Evolutionary conservation across 2,329 filamentous ascomycete genomes (phyloP), one percentile per base, ranked within the genome.

Genomic region (Ploettnerulaceae sp.): DNA sequence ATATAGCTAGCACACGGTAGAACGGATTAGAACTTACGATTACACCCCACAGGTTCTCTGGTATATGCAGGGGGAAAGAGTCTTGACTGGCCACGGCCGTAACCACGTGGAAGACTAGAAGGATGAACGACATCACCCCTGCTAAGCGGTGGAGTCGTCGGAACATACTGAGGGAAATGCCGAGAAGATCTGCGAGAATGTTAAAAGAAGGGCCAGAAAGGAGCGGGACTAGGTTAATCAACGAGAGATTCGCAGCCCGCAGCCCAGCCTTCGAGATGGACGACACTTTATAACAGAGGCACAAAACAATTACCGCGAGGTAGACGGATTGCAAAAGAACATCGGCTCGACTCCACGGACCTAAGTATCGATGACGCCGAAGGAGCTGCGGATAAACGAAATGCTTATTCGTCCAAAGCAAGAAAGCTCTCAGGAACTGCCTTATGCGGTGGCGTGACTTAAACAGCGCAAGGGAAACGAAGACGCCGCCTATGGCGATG

Each of bases 51-150:
- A 49, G 31, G 34, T 54, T 54, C 42, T 47, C 2, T 18, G 38
- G 39, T 24, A 52, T 17, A 28, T 42, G 8, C 9, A 53, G 28
- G 25, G 31, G 37, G 22, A 53, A 45, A 25, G 39, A 33, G 9
- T 3, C 22, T 21, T 42, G 1, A 3, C 21, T 36, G 20, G 21
- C 44, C 9, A 48, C 21, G 12, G 43, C 40, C 7, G 55, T 29
- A 7, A 51, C 29, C 21, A 56, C 45, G 36, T 61, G 52, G 44
- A 56, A 44, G 17, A 56, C 17, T n/a, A 38, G 35, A 25, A 59
- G 48, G n/a, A 48, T 9, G 21, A 34, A 47, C 8, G 21, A 40
- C 17, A 47, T 47, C 26, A 41, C 15, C 15, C 29, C 21, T 15
- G 21, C 36, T 33, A 28, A 41, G 21, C 21, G 21, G 14, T 47